Evolutionary conservation across 768 basidiomycete genomes (phyloP), one percentile per base, ranked within the genome.

Genomic region (Gymnopilus dilepis): DNA sequence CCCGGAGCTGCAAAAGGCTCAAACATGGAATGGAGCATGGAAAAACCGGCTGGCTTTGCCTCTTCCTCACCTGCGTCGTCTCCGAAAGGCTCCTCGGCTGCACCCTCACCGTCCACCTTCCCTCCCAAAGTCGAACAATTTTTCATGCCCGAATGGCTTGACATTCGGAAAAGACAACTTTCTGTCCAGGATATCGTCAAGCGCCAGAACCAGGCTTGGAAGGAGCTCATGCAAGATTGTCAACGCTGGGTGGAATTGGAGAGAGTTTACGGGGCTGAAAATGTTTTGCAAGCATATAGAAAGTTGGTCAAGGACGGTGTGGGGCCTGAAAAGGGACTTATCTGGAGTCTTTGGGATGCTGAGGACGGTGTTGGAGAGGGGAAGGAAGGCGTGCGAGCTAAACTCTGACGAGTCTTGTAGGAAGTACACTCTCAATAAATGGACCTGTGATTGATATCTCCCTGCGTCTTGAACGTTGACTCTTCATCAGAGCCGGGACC

Each of bases 71-170:
- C 40, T 8, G 7, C 19, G 7, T 41, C 40, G 15, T 41, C 19
- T n/a, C 40, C 9, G 55, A 65, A 70, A 31, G 51, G 67, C 30
- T 40, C 58, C 1, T 28, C 40, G n/a, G 48, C 53, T 11, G 30
- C 48, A 15, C 47, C 47, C 2, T 19, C 57, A 48, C 52, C 12
- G n/a, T 33, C 13, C 9, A 57, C 66, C 24, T 75, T 77, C 58
- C 75, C 73, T 70, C 76, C 75, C 3, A 69, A 67, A 2, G 60
- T 81, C 11, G 86, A 88, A 64, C 72, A 73, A 13, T 90, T 90
- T 69, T 90, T 90, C 73, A 88, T 86, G 86, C 80, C 81, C 2
- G 86, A 88, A 70, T 90, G 89, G 89, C 76, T 90, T 2, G 77
- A 81, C 42, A 74, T 80, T 21, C 85, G 88, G 13, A 79, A 76